Conservation (phyloP, 345 rosid species). For the Syzygium jambos region DNA sequence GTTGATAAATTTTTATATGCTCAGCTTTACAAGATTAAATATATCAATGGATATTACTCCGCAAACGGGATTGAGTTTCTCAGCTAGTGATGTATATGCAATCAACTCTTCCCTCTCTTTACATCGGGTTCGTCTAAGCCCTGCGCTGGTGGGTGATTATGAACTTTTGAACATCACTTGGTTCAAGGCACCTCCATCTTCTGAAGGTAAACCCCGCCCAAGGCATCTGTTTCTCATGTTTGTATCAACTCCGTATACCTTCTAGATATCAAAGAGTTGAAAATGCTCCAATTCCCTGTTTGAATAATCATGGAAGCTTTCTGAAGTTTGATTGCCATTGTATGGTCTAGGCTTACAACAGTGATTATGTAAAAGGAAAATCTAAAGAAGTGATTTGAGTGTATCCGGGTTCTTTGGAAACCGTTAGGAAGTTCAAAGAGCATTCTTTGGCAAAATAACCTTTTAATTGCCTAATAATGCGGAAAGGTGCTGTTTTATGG, state of each 20-base stretch:
- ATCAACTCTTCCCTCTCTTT: constrained; percentile 66
- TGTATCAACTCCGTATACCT: not conserved
- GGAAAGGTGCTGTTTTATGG: not conserved
- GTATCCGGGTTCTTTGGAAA: not conserved
- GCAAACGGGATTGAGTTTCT: constrained; percentile 70
- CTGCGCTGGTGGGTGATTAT: constrained; percentile 73
- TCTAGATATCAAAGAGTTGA: too few species aligned
- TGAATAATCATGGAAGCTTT: too few species aligned
- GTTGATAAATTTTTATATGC: too few species aligned
- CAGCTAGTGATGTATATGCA: constrained; percentile 58
- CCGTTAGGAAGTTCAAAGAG: not conserved
- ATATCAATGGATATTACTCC: constrained; percentile 95
- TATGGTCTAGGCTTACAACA: too few species aligned
- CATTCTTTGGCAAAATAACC: not conserved
- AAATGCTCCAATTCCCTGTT: too few species aligned
- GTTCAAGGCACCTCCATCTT: constrained; percentile 68
- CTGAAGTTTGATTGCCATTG: too few species aligned
- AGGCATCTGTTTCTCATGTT: not conserved
- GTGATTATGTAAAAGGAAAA: too few species aligned
- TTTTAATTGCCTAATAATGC: not conserved
- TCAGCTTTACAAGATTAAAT: constrained; percentile 73
- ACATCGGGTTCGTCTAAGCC: constrained; percentile 63
- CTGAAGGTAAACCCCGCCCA: constrained; percentile 48
- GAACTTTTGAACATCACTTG: constrained; percentile 80
- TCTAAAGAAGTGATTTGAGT: too few species aligned